Evolutionary conservation across 2,329 filamentous ascomycete genomes (phyloP).

Genomic region (Lasiodiplodia citricola): DNA sequence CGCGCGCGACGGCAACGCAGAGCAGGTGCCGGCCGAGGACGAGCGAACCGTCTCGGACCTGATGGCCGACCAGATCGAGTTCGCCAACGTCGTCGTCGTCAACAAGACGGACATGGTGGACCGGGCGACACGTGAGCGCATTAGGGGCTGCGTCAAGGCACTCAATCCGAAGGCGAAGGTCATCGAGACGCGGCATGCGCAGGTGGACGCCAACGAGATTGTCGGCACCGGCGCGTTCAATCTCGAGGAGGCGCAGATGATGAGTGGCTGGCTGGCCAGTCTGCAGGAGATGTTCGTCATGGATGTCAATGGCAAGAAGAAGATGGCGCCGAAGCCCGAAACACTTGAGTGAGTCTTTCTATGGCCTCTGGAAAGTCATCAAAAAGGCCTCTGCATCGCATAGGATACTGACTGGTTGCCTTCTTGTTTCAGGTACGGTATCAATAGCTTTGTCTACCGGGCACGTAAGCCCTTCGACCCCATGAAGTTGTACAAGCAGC

Average conservation of each 20-base stretch:
- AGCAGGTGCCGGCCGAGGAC: slow-evolving; percentile 68
- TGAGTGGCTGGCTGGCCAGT: slow-evolving; percentile 73
- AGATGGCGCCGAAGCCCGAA: slow-evolving; percentile 70
- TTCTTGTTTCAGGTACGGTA: slow-evolving; percentile 59
- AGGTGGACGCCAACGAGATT: slow-evolving; percentile 66
- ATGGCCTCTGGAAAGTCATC: neutral
- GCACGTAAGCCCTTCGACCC: slow-evolving; percentile 55
- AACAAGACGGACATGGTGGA: slow-evolving; percentile 72
- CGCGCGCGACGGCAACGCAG: slow-evolving; percentile 48
- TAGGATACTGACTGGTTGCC: neutral
- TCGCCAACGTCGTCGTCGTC: slow-evolving; percentile 73
- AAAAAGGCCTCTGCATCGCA: too few species aligned
- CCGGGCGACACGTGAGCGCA: slow-evolving; percentile 50
- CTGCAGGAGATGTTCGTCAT: slow-evolving; percentile 70
- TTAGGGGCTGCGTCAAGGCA: slow-evolving; percentile 61
- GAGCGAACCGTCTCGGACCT: slow-evolving; percentile 76
- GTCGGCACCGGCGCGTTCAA: slow-evolving; percentile 70
- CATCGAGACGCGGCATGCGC: slow-evolving; percentile 64
- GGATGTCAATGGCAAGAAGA: slow-evolving; percentile 59
- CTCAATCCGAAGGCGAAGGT: slow-evolving; percentile 72
- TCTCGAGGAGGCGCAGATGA: slow-evolving; percentile 66
- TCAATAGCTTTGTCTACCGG: slow-evolving; percentile 73
- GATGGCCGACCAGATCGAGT: slow-evolving; percentile 79
- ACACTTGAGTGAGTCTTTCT: slow-evolving; percentile 62
- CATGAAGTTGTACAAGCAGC: slow-evolving; percentile 46